These are phyloP conservation scores for Calocybe gangraenosa DNA, from an alignment of 768 basidiomycete genomes.

Conservation along the genomic window DNA sequence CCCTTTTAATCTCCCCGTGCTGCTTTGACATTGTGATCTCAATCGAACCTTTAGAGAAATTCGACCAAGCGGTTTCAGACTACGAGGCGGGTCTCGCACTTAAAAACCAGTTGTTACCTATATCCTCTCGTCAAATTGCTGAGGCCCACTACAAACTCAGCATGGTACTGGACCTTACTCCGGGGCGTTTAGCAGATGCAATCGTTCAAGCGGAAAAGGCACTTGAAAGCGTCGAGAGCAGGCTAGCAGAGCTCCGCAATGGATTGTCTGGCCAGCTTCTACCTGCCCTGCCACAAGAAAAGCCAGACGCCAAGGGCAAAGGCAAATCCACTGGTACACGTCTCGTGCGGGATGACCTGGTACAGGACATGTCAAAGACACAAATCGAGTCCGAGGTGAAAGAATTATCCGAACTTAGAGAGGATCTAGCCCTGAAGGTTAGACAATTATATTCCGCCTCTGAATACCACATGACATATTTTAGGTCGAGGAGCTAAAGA, in stretches of 20 bases:
- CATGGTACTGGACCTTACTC: constrained; percentile 88
- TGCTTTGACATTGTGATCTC: background rate
- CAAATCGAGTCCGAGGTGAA: constrained; percentile 78
- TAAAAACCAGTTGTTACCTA: constrained; percentile 69
- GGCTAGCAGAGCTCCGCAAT: constrained; percentile 57
- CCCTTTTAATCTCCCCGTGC: background rate
- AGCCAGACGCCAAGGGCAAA: constrained; percentile 58
- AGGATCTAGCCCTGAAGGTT: constrained; percentile 85
- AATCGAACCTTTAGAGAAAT: constrained; percentile 65
- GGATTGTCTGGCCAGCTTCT: constrained; percentile 36
- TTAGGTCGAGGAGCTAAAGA: constrained; percentile 91
- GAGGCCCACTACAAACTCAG: constrained; percentile 94
- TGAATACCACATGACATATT: background rate
- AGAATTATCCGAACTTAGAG: constrained; percentile 69
- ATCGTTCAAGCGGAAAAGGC: constrained; percentile 80
- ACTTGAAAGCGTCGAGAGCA: constrained; percentile 68
- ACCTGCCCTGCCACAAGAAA: constrained; percentile 16
- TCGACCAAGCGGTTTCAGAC: constrained; percentile 89
- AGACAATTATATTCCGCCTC: background rate
- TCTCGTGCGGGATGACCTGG: constrained; percentile 47
- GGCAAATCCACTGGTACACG: constrained; percentile 55
- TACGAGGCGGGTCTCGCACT: constrained; percentile 75
- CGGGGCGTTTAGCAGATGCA: constrained; percentile 78
- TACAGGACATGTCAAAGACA: constrained; percentile 63
- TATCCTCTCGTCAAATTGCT: constrained; percentile 90